A percentile compares a stretch with the other conserved stretches of the same genome.
phyloP scores from a whole-genome alignment of 495 filamentous ascomycete genomes.

The Usnea hakonensis region DNA sequence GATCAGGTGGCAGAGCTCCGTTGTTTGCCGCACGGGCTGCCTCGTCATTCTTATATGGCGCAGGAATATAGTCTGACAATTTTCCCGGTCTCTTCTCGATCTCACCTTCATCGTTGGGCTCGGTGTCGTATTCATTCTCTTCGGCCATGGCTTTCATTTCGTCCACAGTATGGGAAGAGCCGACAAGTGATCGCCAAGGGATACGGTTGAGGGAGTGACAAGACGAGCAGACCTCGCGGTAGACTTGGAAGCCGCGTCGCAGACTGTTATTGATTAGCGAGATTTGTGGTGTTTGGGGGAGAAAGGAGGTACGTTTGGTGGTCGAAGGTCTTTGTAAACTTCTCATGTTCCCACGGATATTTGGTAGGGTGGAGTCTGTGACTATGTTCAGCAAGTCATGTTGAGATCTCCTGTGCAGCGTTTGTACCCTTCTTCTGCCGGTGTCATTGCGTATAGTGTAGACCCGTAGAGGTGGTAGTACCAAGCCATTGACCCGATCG shows the following conservation, averaged over 20 bases:
- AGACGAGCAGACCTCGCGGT: constrained; percentile 94
- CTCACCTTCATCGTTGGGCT: constrained; percentile 96
- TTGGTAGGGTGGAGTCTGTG: constrained; percentile 77
- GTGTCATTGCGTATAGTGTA: constrained; percentile 74
- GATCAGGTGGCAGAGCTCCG: constrained; percentile 93
- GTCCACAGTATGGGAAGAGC: constrained; percentile 85
- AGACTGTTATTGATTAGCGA: constrained; percentile 50
- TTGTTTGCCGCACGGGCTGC: constrained; percentile 97
- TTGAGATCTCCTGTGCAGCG: not conserved
- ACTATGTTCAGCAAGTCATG: not conserved
- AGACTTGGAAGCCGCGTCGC: constrained; percentile 99
- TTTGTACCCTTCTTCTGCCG: constrained; percentile 91
- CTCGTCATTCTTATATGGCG: constrained; percentile 97
- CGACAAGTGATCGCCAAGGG: constrained; percentile 88
- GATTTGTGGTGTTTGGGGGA: not conserved
- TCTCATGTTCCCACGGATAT: constrained; percentile 93
- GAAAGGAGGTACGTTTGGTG: constrained; percentile 71
- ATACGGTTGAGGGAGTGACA: constrained; percentile 96
- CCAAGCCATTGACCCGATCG: constrained; percentile 83
- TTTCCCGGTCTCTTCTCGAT: constrained; percentile 98
- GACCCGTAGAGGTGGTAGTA: constrained; percentile 93
- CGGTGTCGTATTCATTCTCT: constrained; percentile 96
- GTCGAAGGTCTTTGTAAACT: constrained; percentile 91
- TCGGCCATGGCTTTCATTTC: constrained; percentile 96
- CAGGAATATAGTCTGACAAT: constrained; percentile 91